phyloP scores from a whole-genome alignment of 2,329 filamentous ascomycete genomes.

The Xylaria sp. region DNA sequence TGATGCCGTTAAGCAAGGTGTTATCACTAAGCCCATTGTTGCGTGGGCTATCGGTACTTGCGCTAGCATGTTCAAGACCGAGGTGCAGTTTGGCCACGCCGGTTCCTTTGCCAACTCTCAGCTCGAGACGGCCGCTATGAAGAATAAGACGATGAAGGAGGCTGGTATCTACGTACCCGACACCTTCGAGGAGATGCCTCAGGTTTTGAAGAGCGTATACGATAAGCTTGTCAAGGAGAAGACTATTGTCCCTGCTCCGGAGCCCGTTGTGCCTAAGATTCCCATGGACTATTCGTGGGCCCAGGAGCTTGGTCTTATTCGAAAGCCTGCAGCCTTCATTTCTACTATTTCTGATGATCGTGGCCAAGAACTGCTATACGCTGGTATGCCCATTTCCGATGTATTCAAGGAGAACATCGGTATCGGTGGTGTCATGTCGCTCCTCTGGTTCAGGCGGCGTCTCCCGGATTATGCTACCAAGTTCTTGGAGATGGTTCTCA shows the following conservation, averaged over 20 bases:
- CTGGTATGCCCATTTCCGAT: slow-evolving; percentile 99
- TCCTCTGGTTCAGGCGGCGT: slow-evolving; percentile 99
- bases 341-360: slow-evolving; percentile 99
- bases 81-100: slow-evolving; percentile 99
- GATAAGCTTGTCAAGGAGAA: slow-evolving; percentile 86
- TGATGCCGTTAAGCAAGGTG: slow-evolving; percentile 92
- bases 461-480: slow-evolving; percentile 96
- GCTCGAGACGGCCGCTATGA: slow-evolving; percentile 94
- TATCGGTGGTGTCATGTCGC: slow-evolving; percentile 99
- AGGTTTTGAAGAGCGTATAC: slow-evolving; percentile 82
- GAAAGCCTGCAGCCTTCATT: slow-evolving; percentile 99
- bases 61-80: slow-evolving; percentile 99
- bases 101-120: slow-evolving; percentile 99
- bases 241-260: slow-evolving; percentile 84
- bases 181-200: slow-evolving; percentile 95
- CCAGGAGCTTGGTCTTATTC: slow-evolving; percentile 98
- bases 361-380: slow-evolving; percentile 98
- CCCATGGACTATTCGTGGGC: slow-evolving; percentile 99
- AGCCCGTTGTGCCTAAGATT: slow-evolving; percentile 97
- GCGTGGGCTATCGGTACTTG: slow-evolving; percentile 99
- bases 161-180: slow-evolving; percentile 94
- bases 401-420: slow-evolving; percentile 99
- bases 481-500: slow-evolving; percentile 99
- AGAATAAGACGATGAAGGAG: slow-evolving; percentile 97
- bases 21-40: slow-evolving; percentile 98